Conservation (phyloP, 495 filamentous ascomycete species). For the Neurospora sp. region DNA sequence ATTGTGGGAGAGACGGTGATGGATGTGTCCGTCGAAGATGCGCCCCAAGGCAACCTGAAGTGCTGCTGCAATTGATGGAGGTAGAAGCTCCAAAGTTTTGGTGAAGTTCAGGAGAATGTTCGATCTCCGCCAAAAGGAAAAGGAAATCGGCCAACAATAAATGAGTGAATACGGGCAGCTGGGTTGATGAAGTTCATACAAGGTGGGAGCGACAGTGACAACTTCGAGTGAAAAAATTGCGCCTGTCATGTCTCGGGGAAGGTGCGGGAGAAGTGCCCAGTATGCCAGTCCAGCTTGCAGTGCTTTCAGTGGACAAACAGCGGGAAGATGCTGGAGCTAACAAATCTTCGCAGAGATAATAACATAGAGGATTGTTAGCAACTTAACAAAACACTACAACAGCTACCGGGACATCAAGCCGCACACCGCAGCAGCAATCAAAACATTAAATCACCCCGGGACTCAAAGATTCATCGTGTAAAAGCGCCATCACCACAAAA, state of each 20-base stretch:
- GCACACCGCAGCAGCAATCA: not conserved
- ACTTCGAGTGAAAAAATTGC: not conserved
- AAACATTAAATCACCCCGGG: no score
- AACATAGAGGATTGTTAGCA: not conserved
- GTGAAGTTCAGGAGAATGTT: not conserved
- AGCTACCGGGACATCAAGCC: not conserved
- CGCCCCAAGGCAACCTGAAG: no score
- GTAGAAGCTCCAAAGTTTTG: not conserved
- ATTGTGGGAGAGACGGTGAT: not conserved
- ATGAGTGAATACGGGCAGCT: not conserved
- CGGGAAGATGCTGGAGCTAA: not conserved
- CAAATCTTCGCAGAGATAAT: not conserved
- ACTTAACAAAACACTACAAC: not conserved
- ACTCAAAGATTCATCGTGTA: no score
- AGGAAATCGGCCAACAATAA: not conserved
- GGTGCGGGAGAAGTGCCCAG: not conserved
- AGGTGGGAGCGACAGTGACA: not conserved
- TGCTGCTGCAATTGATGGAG: not conserved
- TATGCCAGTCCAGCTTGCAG: not conserved
- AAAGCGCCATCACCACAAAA: no score
- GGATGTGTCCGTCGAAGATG: rapidly evolving
- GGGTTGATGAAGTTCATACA: not conserved
- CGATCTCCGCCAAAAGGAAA: not conserved
- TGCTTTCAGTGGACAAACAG: not conserved
- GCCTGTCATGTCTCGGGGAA: not conserved